Evolutionary conservation across 495 filamentous ascomycete species (phyloP).

Genomic region (Neurospora intermedia): DNA sequence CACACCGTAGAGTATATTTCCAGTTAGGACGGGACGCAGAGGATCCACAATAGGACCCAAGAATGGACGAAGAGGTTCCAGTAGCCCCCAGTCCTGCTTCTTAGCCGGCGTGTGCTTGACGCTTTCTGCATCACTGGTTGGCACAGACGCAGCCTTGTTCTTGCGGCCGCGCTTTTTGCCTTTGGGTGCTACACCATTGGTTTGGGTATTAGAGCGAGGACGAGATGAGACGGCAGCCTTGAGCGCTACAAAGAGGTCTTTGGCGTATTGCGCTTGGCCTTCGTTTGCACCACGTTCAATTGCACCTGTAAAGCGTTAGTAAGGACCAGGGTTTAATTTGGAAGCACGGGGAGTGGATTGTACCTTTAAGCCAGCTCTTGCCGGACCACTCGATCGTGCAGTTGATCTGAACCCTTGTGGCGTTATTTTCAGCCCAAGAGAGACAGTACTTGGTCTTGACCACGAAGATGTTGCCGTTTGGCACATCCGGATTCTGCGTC

Average conservation of each 20-base stretch:
- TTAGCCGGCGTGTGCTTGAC: constrained; percentile 27
- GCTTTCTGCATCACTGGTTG: constrained; percentile 34
- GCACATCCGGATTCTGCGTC: constrained; percentile 92
- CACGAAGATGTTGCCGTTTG: constrained; percentile 81
- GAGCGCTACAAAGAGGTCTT: constrained; percentile 62
- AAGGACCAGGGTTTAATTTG: background rate
- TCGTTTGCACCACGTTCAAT: constrained; percentile 95
- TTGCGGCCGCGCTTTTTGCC: constrained; percentile 53
- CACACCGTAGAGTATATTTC: constrained; percentile 55
- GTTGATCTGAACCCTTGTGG: constrained; percentile 72
- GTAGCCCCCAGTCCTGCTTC: constrained; percentile 56
- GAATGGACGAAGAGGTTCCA: constrained; percentile 64
- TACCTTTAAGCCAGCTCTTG: constrained; percentile 98
- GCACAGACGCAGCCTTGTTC: constrained; percentile 33
- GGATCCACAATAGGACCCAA: constrained; percentile 63
- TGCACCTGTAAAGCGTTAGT: constrained; percentile 43
- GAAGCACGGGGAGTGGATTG: background rate
- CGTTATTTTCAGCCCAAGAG: constrained; percentile 76
- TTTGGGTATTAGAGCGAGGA: constrained; percentile 32
- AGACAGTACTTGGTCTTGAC: constrained; percentile 92
- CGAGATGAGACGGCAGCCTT: constrained; percentile 59
- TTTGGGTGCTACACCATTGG: constrained; percentile 23
- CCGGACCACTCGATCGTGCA: constrained; percentile 92
- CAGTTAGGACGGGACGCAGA: constrained; percentile 56
- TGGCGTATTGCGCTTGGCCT: constrained; percentile 72